Conservation (phyloP, 768 basidiomycete species). For the Leucocoprinus birnbaumii region DNA sequence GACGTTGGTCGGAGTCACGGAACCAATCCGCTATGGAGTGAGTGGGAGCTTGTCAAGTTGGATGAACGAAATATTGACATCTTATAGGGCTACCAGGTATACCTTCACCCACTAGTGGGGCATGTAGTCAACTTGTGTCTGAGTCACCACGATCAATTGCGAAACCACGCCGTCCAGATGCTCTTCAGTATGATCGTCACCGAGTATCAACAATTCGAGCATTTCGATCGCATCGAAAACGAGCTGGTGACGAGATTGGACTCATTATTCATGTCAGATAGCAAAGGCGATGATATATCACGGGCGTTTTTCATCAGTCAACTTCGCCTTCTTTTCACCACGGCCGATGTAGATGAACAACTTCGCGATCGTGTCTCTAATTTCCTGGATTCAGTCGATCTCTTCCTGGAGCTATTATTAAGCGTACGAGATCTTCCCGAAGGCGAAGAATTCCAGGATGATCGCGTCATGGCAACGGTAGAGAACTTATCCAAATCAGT, state of each 20-base stretch:
- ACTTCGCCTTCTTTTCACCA: conserved; percentile 85
- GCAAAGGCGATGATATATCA: conserved; percentile 87
- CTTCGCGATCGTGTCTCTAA: conserved; percentile 73
- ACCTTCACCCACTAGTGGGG: conserved; percentile 81
- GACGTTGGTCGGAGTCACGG: conserved; percentile 51
- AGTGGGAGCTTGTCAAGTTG: conserved; percentile 22
- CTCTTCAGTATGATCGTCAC: conserved; percentile 95
- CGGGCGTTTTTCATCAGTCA: conserved; percentile 92
- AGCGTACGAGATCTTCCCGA: conserved; percentile 88
- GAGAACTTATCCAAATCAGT: conserved; percentile 13
- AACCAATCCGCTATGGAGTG: conserved; percentile 70
- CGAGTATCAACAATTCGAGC: conserved; percentile 80
- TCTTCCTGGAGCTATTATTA: conserved; percentile 88
- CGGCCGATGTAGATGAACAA: conserved; percentile 74
- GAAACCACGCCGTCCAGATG: conserved; percentile 88
- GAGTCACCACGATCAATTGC: conserved; percentile 90
- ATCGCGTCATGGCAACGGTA: conserved; percentile 90
- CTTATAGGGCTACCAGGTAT: conserved; percentile 76
- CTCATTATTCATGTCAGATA: conserved; percentile 89
- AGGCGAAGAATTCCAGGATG: conserved; percentile 92
- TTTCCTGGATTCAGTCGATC: conserved; percentile 88
- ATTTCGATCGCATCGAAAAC: conserved; percentile 88
- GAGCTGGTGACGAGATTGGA: conserved; percentile 91
- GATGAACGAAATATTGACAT: conserved; percentile 8
- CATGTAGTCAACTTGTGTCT: conserved; percentile 90